Conservation (phyloP, 768 basidiomycete species). For the Leccinellum albellum region DNA sequence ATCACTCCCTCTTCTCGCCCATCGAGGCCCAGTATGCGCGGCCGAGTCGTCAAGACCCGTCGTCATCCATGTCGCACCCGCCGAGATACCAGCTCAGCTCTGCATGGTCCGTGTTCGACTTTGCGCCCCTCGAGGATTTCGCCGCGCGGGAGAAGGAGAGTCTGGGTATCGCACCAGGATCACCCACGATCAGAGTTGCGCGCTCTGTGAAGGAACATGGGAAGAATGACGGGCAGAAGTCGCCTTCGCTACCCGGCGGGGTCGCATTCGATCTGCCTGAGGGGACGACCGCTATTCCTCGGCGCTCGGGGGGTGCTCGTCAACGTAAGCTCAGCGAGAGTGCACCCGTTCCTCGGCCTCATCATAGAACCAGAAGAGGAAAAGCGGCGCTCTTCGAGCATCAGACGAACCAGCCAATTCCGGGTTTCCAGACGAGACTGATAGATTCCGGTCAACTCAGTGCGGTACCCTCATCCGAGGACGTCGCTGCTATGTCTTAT, state of each 20-base stretch:
- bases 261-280: conserved; percentile 11
- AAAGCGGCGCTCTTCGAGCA: conserved; percentile 91
- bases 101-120: conserved; percentile 64
- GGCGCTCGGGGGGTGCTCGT: conserved; percentile 40
- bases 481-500: conserved; percentile 27
- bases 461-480: conserved; percentile 40
- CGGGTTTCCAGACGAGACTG: conserved; percentile 43
- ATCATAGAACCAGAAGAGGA: conserved; percentile 59
- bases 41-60: conserved; percentile 29
- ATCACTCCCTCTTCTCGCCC: conserved; percentile 43
- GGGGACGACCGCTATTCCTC: conserved; percentile 9
- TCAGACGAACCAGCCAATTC: conserved; percentile 44
- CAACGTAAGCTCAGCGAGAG: conserved; percentile 88
- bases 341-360: conserved; percentile 60
- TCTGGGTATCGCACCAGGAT: conserved; percentile 51
- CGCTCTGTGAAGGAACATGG: conserved; percentile 5
- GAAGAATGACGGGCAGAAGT: conserved; percentile 5
- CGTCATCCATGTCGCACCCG: conserved; percentile 41
- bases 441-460: conserved; percentile 30
- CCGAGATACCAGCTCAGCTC: conserved; percentile 67
- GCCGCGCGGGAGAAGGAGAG: conserved; percentile 63
- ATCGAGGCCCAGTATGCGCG: conserved; percentile 14
- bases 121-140: conserved; percentile 71
- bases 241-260: background rate
- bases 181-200: conserved; percentile 18